Percentiles rank a stretch among this genome's conserved stretches.
Conservation (phyloP, 768 basidiomycete genomes). For the Postia placenta region DNA sequence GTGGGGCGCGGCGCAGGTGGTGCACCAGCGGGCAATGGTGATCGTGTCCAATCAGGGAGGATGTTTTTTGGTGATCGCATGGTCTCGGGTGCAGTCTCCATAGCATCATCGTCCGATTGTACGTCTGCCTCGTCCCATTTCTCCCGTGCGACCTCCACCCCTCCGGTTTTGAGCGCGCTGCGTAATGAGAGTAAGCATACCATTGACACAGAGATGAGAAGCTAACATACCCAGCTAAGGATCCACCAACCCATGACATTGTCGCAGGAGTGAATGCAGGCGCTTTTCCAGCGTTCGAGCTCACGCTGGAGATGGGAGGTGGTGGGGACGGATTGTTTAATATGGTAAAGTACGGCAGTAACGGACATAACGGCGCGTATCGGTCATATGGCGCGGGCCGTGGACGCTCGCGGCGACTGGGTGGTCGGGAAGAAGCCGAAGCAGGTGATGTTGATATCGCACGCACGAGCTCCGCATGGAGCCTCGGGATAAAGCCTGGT, state of each 20-base stretch:
- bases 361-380: slow-evolving; percentile 65
- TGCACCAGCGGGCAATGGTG: slow-evolving; percentile 56
- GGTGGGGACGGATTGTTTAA: slow-evolving; percentile 75
- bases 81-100: slow-evolving; percentile 21
- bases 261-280: slow-evolving; percentile 81
- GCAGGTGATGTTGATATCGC: slow-evolving; percentile 43
- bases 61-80: slow-evolving; percentile 33
- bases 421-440: slow-evolving; percentile 29
- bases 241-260: slow-evolving; percentile 91
- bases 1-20: slow-evolving; percentile 38
- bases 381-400: slow-evolving; percentile 59
- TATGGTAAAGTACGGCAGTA: slow-evolving; percentile 71
- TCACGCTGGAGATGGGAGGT: slow-evolving; percentile 41
- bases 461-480: slow-evolving; percentile 72
- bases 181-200: background rate
- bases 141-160: slow-evolving; percentile 75
- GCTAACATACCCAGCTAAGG: slow-evolving; percentile 73
- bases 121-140: slow-evolving; percentile 74
- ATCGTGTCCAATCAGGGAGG: slow-evolving; percentile 80
- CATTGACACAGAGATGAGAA: background rate
- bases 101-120: slow-evolving; percentile 32
- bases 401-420: slow-evolving; percentile 32
- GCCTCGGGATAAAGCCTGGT: slow-evolving; percentile 86
- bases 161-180: slow-evolving; percentile 83
- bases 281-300: slow-evolving; percentile 69